Evolutionary conservation across 805 yeast genomes (phyloP).

Genomic region (Metschnikowia borealis): DNA sequence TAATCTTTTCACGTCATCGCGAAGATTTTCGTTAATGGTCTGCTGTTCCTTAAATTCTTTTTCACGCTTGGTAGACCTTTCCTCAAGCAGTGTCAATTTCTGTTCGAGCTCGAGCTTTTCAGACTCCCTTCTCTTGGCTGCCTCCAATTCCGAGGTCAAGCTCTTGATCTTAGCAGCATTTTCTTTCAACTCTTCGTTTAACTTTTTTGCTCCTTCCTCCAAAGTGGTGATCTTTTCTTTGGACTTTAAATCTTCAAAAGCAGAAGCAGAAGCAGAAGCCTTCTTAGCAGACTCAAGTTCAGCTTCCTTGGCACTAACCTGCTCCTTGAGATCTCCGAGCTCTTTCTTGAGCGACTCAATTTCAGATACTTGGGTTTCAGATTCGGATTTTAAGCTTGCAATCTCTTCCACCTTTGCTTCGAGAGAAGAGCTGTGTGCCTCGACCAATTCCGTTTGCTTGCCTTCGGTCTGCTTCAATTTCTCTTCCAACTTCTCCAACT

Average conservation of each 20-base stretch:
- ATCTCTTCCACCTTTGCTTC: not conserved
- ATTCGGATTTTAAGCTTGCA: not conserved
- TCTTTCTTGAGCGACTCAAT: not conserved
- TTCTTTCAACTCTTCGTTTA: not conserved
- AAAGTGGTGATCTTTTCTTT: not conserved
- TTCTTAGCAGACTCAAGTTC: not conserved
- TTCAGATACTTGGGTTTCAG: not conserved
- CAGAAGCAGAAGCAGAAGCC: not conserved
- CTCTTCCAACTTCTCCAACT: not conserved
- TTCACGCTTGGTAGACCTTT: slow-evolving; percentile 1
- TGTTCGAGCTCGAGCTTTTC: slow-evolving; percentile 10
- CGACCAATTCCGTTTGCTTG: not conserved
- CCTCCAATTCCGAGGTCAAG: slow-evolving; percentile 3
- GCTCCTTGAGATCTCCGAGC: not conserved
- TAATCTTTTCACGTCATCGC: slow-evolving; percentile 5
- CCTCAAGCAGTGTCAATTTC: slow-evolving; percentile 5
- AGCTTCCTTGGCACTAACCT: not conserved
- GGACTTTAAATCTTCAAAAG: not conserved
- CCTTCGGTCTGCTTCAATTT: not conserved
- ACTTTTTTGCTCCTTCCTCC: not conserved
- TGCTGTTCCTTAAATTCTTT: not conserved
- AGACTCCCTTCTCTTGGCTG: not conserved
- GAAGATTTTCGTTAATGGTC: not conserved
- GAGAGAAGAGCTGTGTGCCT: slow-evolving; percentile 1
- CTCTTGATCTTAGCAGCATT: slow-evolving; percentile 2